Evolutionary conservation across 148 eudicot species (phyloP).

Genomic region (Chenopodium berlandieri): DNA sequence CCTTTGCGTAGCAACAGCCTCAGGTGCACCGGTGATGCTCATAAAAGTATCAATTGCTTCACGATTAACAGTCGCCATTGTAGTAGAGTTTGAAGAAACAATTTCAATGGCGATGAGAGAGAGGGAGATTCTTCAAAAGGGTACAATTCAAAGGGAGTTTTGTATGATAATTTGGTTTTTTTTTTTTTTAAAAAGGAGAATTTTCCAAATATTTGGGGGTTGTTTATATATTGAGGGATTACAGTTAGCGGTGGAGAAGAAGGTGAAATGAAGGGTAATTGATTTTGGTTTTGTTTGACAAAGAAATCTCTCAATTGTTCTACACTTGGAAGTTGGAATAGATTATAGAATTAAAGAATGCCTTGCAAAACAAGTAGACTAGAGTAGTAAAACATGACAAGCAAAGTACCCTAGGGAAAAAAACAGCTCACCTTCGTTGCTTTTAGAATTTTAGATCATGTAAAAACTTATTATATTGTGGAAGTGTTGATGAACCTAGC

Average conservation of each 20-base stretch:
- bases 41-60: constrained; percentile 77
- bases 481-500: no score
- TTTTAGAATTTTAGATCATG: no score
- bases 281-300: neutral
- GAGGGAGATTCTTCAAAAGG: neutral
- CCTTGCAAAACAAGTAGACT: constrained; percentile 22
- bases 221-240: neutral
- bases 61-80: constrained; percentile 64
- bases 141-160: neutral
- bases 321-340: neutral
- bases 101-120: neutral
- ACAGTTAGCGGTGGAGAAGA: constrained; percentile 13
- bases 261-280: neutral
- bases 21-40: constrained; percentile 77
- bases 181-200: no score
- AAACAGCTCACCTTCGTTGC: no score
- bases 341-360: neutral
- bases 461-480: no score
- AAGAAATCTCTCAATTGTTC: constrained; percentile 1
- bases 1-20: constrained; percentile 53
- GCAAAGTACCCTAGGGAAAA: neutral
- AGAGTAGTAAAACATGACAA: constrained; percentile 8
- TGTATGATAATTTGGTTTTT: no score
- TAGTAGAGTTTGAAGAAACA: neutral
- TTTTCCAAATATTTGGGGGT: neutral